A percentile compares a stretch with the other conserved stretches of the same genome.
These are phyloP conservation scores for Thuja plicata DNA, from an alignment of 83 land plant genomes.

Conservation along the genomic window DNA sequence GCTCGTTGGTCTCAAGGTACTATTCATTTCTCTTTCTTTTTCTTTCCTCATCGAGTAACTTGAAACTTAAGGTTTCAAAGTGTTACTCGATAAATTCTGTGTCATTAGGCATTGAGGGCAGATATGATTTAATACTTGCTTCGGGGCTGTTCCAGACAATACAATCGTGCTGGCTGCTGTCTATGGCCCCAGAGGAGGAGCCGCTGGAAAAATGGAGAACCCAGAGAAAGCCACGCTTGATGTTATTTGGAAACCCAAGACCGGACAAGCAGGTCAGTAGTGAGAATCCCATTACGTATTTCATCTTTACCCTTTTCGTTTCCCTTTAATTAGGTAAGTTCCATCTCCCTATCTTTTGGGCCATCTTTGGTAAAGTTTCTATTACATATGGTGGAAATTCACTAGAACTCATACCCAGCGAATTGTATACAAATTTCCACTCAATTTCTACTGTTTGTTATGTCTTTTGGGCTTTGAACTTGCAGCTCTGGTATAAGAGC, in stretches of 20 bases:
- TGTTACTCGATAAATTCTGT: background rate
- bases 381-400: no score
- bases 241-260: slow-evolving; percentile 77
- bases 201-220: slow-evolving; percentile 62
- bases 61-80: background rate
- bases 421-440: background rate
- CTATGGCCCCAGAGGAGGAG: slow-evolving; percentile 72
- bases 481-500: background rate
- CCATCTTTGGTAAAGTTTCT: background rate
- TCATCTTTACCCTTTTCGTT: background rate
- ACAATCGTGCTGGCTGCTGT: slow-evolving; percentile 78
- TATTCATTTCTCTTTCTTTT: background rate
- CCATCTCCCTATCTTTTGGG: background rate
- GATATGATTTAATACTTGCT: background rate
- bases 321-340: no score
- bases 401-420: background rate
- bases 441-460: background rate
- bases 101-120: background rate
- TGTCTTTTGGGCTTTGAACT: background rate
- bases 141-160: slow-evolving; percentile 35
- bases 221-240: slow-evolving; percentile 79
- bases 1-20: slow-evolving; percentile 84
- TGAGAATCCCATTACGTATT: background rate
- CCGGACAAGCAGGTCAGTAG: slow-evolving; percentile 58
- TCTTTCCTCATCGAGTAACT: background rate